These are phyloP conservation scores for Phytophthora hibernalis DNA, from an alignment of 352 stramenopile species.

Conservation along the genomic window DNA sequence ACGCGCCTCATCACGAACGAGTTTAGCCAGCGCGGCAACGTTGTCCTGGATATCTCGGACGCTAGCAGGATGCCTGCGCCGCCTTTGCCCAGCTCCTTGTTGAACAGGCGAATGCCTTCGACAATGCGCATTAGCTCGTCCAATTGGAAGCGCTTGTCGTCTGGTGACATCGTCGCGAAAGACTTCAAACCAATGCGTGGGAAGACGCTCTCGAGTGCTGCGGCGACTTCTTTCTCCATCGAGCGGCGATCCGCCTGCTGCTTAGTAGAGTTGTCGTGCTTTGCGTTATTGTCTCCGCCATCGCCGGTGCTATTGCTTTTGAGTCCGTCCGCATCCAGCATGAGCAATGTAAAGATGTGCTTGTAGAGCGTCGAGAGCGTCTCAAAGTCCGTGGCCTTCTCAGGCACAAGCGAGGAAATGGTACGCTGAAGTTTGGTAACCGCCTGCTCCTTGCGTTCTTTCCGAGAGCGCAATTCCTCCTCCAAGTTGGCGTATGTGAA, in stretches of 20 bases:
- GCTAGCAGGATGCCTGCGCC: constrained; percentile 81
- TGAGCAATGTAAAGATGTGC: constrained; percentile 86
- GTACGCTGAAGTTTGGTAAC: constrained; percentile 72
- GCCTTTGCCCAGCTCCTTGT: constrained; percentile 90
- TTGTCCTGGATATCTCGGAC: constrained; percentile 69
- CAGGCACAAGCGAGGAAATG: constrained; percentile 81
- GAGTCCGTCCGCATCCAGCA: constrained; percentile 66
- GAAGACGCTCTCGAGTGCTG: constrained; percentile 95
- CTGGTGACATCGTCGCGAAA: constrained; percentile 89
- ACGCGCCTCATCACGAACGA: constrained; percentile 63
- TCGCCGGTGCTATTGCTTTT: constrained; percentile 23
- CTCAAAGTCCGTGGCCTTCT: constrained; percentile 89
- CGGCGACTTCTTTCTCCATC: constrained; percentile 88
- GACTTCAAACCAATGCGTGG: constrained; percentile 93
- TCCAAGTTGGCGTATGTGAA: constrained; percentile 89
- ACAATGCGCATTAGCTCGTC: constrained; percentile 93
- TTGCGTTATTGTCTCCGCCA: constrained; percentile 23
- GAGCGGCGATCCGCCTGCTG: constrained; percentile 68
- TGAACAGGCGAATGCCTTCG: constrained; percentile 94
- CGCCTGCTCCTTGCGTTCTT: constrained; percentile 62
- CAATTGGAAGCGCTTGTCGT: constrained; percentile 93
- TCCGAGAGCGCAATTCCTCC: constrained; percentile 67
- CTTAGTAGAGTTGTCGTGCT: constrained; percentile 34
- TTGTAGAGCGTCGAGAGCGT: constrained; percentile 92
- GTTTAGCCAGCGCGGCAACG: constrained; percentile 47